Base-by-base conservation (phyloP, 352 stramenopile genomes). In the Nothophytophthora sp. region DNA sequence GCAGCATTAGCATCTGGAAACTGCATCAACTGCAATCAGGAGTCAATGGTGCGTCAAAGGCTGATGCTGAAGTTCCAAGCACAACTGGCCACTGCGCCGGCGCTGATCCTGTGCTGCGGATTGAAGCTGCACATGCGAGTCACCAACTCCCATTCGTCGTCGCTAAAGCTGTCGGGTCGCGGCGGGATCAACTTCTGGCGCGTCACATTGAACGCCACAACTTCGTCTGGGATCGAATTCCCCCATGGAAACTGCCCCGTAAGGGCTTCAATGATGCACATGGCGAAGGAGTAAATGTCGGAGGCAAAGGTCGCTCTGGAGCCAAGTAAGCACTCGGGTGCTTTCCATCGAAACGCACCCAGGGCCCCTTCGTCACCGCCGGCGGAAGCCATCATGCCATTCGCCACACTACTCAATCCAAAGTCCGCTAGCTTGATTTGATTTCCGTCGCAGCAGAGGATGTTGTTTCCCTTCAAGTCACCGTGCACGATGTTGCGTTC, bases 401-500 rank as follows among this genome's bases (percentile, higher is more conserved):
- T 56, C 6, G 50, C 64, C 19, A 63, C 51, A 0, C 35, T 38
- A 30, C 53, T 63, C 25, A 63, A 41, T 0, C 59, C 59, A 28
- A 68, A 68, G 15, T 60, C 47, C 7, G 46, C 42, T 1, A 63
- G 24, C 22, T 68, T 68, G 5, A 53, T 47, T 34, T 33, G 4
- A 0, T 49, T 57, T 20, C 46, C 61, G 22, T 59, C 39, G 11
- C 65, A 62, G 15, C 68, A 60, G 1, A 74, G 33, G 19, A 67
- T 63, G 20, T 63, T 67, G 24, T 62, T 67, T 1, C 60, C 50
- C 16, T 74, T 71, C 4, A 74, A 18, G 35, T 74, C 62, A 11
- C 58, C 55, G 23, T 71, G 60, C 10, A 70, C 37, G 8, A 68
- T 55, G 0, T 32, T 28, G 7, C 35, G 44, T 13, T 41, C 34